These are phyloP conservation scores for Isochrysis galbana DNA, from an alignment of 78 protist genomes.

Conservation along the genomic window DNA sequence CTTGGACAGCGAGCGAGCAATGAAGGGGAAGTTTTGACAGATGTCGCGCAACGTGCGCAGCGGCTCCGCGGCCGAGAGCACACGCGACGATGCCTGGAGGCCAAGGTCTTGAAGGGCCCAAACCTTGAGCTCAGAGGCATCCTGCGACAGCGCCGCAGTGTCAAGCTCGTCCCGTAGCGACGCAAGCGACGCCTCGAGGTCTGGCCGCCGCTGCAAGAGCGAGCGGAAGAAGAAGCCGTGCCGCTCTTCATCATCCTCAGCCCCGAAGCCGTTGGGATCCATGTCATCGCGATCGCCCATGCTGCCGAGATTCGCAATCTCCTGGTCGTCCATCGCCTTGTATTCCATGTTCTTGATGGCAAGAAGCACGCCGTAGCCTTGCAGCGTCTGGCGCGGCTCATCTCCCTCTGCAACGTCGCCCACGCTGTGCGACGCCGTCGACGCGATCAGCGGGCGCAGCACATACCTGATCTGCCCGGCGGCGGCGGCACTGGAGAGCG, in stretches of 20 bases:
- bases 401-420: background rate
- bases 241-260: background rate
- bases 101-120: slow-evolving; percentile 45
- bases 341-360: slow-evolving; percentile 78
- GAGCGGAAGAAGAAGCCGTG: background rate
- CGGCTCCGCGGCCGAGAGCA: background rate
- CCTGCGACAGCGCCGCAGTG: background rate
- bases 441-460: background rate
- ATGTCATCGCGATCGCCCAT: background rate
- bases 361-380: slow-evolving; percentile 74
- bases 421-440: background rate
- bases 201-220: background rate
- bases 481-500: background rate
- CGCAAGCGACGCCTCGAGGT: background rate
- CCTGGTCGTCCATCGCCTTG: slow-evolving; percentile 46
- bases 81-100: slow-evolving; percentile 29
- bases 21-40: slow-evolving; percentile 15
- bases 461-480: background rate
- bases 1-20: background rate
- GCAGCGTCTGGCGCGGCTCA: background rate
- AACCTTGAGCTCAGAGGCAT: background rate
- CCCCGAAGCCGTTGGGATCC: slow-evolving; percentile 19
- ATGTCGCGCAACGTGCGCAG: slow-evolving; percentile 28
- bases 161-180: background rate
- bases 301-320: background rate